Evolutionary conservation across 31 red algal species (phyloP), one percentile per base, ranked within the genome.

Genomic region (Bonnemaisonia californica): DNA sequence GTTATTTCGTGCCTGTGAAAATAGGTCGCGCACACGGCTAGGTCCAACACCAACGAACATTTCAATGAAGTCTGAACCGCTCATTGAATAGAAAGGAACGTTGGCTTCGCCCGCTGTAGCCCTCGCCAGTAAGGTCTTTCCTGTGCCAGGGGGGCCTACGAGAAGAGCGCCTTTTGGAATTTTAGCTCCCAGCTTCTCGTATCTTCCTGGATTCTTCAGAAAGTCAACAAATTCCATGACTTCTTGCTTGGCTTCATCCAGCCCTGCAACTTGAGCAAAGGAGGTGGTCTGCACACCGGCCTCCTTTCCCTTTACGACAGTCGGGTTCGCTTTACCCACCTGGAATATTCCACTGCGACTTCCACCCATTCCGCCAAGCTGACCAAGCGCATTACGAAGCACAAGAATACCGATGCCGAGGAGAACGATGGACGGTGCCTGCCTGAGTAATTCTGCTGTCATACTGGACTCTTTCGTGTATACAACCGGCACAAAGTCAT

Each of bases 221-320:
- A 99, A 99, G 78, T 99, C 97, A n/a, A 99, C 97, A 81, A 99
- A 90, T 83, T 99, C 97, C 94, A 96, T 96, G 13, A 99, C 90
- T 35, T 99, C 97, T 59, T 74, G 42, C 81, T 99, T 99, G 28
- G 97, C 97, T 58, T 99, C 97, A 59, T 99, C 97, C 19, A 96
- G 76, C 4, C 97, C 97, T 3, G 97, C 97, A 68, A 99, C 97
- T 30, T 99, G 87, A 21, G 81, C 71, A 62, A 99, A 99, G 13
- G 75, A 92, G 21, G 73, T 70, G 2, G 71, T 54, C 57, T 64
- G 65, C 37, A 55, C 69, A 36, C 80, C 85, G 35, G 48, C 55
- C 48, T 86, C 93, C 32, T 83, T 83, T 12, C 86, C 86, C 73
- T 93, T 92, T 1, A 98, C 83, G 27, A 98, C 83, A 19, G 87